Conservation (phyloP, 139 green algal genomes). For the Trebouxia sp. region DNA sequence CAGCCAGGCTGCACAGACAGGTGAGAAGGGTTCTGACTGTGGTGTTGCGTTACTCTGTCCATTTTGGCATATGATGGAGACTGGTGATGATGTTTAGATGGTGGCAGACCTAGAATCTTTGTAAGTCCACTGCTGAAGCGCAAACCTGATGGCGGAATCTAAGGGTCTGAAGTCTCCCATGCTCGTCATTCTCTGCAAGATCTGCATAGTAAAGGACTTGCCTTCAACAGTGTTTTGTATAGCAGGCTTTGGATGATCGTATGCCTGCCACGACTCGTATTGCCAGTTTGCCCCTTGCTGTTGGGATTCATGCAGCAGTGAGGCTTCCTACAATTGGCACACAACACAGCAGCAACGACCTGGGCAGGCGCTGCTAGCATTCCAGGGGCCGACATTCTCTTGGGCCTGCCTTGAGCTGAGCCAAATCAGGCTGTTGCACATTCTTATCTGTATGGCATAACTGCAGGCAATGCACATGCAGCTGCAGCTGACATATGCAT, state of each 20-base stretch:
- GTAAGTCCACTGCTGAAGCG: conserved; percentile 28
- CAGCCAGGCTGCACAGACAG: too few relatives aligned
- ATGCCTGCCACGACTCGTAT: too few relatives aligned
- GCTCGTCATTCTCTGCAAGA: neutral
- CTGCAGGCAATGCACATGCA: too few relatives aligned
- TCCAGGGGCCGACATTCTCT: conserved; percentile 23
- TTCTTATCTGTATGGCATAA: too few relatives aligned
- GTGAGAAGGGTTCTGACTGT: too few relatives aligned
- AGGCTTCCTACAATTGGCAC: conserved; percentile 35
- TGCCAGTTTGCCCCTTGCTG: conserved; percentile 33
- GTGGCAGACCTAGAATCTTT: conserved; percentile 5
- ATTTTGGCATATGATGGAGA: neutral
- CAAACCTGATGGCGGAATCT: conserved; percentile 33
- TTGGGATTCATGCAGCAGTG: conserved; percentile 11
- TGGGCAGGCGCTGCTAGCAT: conserved; percentile 22
- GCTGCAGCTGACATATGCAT: too few relatives aligned
- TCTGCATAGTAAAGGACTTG: neutral
- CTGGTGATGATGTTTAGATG: conserved; percentile 25
- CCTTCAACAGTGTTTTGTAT: neutral
- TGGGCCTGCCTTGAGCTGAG: conserved; percentile 23
- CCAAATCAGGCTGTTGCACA: conserved; percentile 28
- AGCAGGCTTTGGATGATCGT: too few relatives aligned
- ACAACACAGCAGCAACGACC: conserved; percentile 10
- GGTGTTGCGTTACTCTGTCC: neutral
- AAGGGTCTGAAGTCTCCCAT: conserved; percentile 29